Base-by-base conservation (phyloP, 495 filamentous ascomycete species). In the Aspergillus sclerotioniger region DNA sequence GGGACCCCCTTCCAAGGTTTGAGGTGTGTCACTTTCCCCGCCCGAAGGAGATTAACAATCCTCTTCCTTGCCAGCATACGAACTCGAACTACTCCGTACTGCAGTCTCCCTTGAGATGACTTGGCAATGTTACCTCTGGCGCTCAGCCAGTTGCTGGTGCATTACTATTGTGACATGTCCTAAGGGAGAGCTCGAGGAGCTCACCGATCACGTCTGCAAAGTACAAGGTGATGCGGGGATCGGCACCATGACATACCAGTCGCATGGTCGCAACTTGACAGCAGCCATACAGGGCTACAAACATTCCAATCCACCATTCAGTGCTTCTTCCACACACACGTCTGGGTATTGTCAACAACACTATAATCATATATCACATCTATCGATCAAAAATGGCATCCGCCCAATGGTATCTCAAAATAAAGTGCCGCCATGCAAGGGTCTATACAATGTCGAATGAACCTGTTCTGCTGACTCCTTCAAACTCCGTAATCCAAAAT, bases 401-500 rank as follows among this genome's bases (percentile, higher is more conserved):
- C 13, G 13, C 13, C 10, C 37, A n/a, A 13, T 41, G 37, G 37
- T 41, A 41, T 41, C 37, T 41, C 37, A 41, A 41, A 41, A 15
- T 1, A 41, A 41, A 41, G 37, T 41, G 37, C n/a, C 13, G 37
- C 37, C 37, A 15, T 41, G 37, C 37, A 41, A 41, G 13, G 37
- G 37, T 41, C 37, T 41, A n/a, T 41, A 41, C 37, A 41, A 41
- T 41, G 13, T 41, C 12, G 37, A 41, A 41, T 41, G 37, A 12
- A 41, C 37, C 37, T 41, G 2, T n/a, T 13, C 5, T 41, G 12
- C 37, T 41, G 13, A 41, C 37, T 41, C 37, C 37, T n/a, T 41
- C 37, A 41, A 41, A 41, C 51, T 53, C 35, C 51, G 25, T 21
- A 39, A 16, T 43, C 12, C n/a, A 41, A n/a, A 41, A 41, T 15